Evolutionary conservation across 2,329 filamentous ascomycete species (phyloP), one percentile per base, ranked within the genome.

Genomic region (Diplodia sapinea): DNA sequence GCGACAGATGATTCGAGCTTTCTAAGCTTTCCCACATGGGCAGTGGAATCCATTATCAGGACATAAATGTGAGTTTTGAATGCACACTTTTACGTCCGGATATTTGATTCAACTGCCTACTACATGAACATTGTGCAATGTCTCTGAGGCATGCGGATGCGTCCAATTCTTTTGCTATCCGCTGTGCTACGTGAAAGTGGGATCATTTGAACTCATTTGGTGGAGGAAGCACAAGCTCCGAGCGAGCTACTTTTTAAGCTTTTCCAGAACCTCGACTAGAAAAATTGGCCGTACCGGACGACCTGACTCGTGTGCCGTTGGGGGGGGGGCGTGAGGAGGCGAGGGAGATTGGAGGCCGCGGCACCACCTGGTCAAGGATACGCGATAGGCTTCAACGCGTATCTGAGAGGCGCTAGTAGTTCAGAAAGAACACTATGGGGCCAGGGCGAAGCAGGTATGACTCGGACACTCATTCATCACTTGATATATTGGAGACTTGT

Each of bases 401-500:
- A 57, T 57, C 57, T 62, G 9, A 17, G 31, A 50, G 17, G 29
- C 57, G 20, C 47, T 62, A 62, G 56, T 29, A n/a, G 17, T 29
- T n/a, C 20, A 43, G 9, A 47, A 4, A 49, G 40, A 33, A 38
- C 56, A 13, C 7, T 49, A 51, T 49, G 15, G 15, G 59, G 20
- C 36, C 47, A 26, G 20, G 36, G 43, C 57, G 50, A 33, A 49
- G 26, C 31, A 23, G 4, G 17, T 13, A 36, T n/a, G 36, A 26
- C 11, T 29, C n/a, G 11, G 23, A 20, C 12, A 17, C 57, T 50
- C 43, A 31, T 36, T 49, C 50, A 51, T 63, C 59, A 31, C 36
- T 49, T 31, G 56, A 31, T 51, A 63, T 31, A 63, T 51, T 63
- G 47, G n/a, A 38, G 15, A 33, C 23, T 63, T 31, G 43, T 51